Conservation (phyloP, 1,284 basidiomycete species). For the Cutaneotrichosporon cyanovorans region DNA sequence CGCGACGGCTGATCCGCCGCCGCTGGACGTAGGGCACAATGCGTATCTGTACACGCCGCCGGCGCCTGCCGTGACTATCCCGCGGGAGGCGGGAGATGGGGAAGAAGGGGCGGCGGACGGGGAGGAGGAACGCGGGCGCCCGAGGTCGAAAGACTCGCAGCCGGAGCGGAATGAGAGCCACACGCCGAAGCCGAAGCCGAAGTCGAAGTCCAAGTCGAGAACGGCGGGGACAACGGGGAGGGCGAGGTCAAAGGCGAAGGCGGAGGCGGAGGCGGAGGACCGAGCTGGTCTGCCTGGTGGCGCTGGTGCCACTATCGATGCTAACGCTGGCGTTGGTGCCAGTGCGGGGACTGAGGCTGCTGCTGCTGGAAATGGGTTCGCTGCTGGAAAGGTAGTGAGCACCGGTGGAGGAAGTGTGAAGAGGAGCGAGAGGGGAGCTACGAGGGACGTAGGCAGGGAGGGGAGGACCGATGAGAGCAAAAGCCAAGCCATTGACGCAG, state of each 20-base stretch:
- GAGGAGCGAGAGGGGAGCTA: too few relatives aligned
- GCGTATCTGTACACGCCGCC: conserved; percentile 1
- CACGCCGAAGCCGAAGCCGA: not conserved
- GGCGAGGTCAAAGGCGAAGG: too few relatives aligned
- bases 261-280: not conserved
- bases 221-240: too few relatives aligned
- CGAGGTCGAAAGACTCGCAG: conserved; percentile 24
- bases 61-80: conserved; percentile 10
- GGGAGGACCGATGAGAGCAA: too few relatives aligned
- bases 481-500: too few relatives aligned
- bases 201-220: not conserved
- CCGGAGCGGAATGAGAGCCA: not conserved
- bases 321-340: conserved; percentile 18
- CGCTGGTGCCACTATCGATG: conserved; percentile 16
- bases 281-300: conserved; percentile 16
- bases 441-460: too few relatives aligned
- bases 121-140: conserved; percentile 27
- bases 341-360: conserved; percentile 24
- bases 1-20: conserved; percentile 8
- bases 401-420: not conserved
- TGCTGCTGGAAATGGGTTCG: conserved; percentile 20
- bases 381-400: conserved; percentile 5
- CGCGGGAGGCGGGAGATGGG: not conserved
- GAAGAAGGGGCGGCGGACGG: conserved; percentile 6
- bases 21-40: not conserved